phyloP scores from a whole-genome alignment of 164 flowering plant genomes.

The Stephania japonica region DNA sequence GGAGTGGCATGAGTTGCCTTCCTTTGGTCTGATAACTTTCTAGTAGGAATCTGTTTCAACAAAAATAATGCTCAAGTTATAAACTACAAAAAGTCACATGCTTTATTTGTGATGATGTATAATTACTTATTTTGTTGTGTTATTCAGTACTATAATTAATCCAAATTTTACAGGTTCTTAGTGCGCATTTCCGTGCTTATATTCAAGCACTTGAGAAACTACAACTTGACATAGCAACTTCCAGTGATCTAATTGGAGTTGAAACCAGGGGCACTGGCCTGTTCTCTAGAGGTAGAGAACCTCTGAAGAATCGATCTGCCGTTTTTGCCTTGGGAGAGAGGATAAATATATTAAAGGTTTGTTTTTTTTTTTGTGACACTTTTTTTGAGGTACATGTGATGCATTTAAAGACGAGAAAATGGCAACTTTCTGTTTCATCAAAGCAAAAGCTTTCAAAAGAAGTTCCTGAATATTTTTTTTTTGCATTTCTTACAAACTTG shows the following conservation, averaged over 20 bases:
- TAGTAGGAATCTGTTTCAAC: background rate
- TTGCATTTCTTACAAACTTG: background rate
- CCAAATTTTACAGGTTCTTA: slow-evolving; percentile 59
- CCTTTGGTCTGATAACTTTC: background rate
- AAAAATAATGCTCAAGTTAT: background rate
- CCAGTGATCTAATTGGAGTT: slow-evolving; percentile 89
- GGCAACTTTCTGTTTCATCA: background rate
- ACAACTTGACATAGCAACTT: slow-evolving; percentile 89
- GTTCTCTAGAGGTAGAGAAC: slow-evolving; percentile 87
- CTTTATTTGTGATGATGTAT: too few species aligned
- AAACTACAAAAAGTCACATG: too few species aligned
- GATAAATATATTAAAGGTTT: slow-evolving; percentile 82
- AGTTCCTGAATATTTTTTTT: background rate
- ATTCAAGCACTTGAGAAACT: slow-evolving; percentile 92
- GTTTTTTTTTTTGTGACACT: background rate
- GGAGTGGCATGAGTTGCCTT: slow-evolving; percentile 4
- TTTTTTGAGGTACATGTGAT: background rate
- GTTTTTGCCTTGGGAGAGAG: slow-evolving; percentile 95
- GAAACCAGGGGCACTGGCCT: slow-evolving; percentile 76
- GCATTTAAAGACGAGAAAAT: background rate
- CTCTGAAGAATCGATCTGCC: slow-evolving; percentile 92
- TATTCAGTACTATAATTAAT: background rate
- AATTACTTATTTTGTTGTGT: background rate
- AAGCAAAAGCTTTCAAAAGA: background rate
- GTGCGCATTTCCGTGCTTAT: slow-evolving; percentile 97